These are phyloP conservation scores for Chlorella sp. DNA, from an alignment of 139 green algal genomes.

Conservation along the genomic window DNA sequence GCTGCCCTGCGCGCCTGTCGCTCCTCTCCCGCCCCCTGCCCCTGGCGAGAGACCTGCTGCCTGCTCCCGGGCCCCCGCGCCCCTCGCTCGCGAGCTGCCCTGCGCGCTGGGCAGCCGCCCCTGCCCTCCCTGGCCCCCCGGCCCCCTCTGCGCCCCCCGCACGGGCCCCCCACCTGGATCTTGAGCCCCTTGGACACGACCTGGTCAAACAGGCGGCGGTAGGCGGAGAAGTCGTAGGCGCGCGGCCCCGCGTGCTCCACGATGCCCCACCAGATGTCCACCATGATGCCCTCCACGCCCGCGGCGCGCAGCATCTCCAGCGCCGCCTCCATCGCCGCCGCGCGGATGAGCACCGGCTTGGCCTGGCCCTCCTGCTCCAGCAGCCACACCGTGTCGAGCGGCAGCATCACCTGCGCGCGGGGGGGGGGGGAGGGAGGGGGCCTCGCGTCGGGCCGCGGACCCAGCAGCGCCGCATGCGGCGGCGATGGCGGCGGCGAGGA, in stretches of 20 bases:
- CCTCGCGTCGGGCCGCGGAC: not conserved
- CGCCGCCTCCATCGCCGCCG: slow-evolving; percentile 77
- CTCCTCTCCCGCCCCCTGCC: too few relatives aligned
- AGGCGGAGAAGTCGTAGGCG: slow-evolving; percentile 88
- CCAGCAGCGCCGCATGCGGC: too few relatives aligned
- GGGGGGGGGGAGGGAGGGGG: too few relatives aligned
- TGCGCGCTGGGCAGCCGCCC: not conserved
- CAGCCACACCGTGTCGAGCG: slow-evolving; percentile 96
- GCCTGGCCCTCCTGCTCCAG: slow-evolving; percentile 64
- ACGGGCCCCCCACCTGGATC: slow-evolving; percentile 67
- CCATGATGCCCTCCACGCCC: slow-evolving; percentile 88
- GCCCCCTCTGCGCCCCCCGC: not conserved
- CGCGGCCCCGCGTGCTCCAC: slow-evolving; percentile 72
- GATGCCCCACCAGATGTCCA: slow-evolving; percentile 94
- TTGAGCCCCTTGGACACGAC: slow-evolving; percentile 59
- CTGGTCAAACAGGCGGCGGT: slow-evolving; percentile 67
- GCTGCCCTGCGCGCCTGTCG: too few relatives aligned
- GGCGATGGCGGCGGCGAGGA: too few relatives aligned
- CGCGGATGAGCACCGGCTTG: slow-evolving; percentile 78
- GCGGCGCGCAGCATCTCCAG: slow-evolving; percentile 84
- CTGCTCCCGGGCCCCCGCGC: too few relatives aligned
- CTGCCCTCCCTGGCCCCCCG: not conserved
- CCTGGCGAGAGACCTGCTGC: too few relatives aligned
- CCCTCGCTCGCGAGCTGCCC: too few relatives aligned
- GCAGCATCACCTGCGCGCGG: slow-evolving; percentile 98